Conservation (phyloP, 306 rosid genomes). For the Glycine soja region DNA sequence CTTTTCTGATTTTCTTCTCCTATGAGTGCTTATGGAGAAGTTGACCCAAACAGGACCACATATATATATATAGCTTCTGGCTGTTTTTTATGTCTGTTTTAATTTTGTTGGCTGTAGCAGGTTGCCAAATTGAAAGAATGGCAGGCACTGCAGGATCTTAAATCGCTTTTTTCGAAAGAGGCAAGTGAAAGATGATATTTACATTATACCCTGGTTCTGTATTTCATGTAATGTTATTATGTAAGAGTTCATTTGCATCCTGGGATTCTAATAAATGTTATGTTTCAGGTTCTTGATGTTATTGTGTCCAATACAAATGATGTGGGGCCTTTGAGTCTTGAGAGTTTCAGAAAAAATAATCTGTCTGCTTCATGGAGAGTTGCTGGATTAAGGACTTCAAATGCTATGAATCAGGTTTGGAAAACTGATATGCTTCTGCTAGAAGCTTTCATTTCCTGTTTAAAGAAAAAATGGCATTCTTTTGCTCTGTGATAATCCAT, state of each 20-base stretch:
- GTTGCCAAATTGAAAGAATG: conserved; percentile 72
- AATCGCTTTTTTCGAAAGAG: conserved; percentile 80
- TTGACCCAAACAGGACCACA: not conserved
- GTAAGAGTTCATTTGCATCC: conserved; percentile 37
- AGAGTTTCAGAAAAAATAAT: conserved; percentile 73
- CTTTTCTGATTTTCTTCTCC: not conserved
- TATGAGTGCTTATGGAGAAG: not conserved
- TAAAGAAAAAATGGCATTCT: not conserved
- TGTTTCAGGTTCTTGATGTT: conserved; percentile 78
- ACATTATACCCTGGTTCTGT: not conserved
- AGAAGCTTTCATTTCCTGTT: conserved; percentile 22
- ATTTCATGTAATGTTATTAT: conserved; percentile 34
- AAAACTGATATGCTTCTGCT: conserved; percentile 41
- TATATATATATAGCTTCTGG: not conserved
- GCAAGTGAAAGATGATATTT: conserved; percentile 56
- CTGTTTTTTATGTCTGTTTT: conserved; percentile 20
- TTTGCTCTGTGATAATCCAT: conserved; percentile 30
- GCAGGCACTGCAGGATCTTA: conserved; percentile 67
- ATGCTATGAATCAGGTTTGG: conserved; percentile 67
- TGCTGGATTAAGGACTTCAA: conserved; percentile 56
- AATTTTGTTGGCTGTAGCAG: conserved; percentile 54
- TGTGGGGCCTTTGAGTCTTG: conserved; percentile 86
- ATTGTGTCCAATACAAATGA: conserved; percentile 77
- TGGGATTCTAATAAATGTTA: conserved; percentile 40
- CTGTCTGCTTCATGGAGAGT: conserved; percentile 86